Percentiles rank a stretch among this genome's conserved stretches.
phyloP scores from a whole-genome alignment of 2,329 filamentous ascomycete genomes.

The Curvularia sp. region DNA sequence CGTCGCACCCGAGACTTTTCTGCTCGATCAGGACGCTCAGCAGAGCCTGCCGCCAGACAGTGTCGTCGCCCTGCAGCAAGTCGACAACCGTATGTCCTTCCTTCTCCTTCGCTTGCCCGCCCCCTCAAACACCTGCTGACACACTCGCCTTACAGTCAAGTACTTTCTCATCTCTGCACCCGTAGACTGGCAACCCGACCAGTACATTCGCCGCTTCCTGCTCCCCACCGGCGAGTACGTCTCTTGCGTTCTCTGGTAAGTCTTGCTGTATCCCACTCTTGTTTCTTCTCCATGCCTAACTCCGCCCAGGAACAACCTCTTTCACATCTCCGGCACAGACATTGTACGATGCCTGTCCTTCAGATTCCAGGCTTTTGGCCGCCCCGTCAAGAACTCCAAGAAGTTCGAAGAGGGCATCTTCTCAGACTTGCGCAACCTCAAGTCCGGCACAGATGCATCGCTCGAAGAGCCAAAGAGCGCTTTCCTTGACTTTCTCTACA shows the following conservation, averaged over 20 bases:
- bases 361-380: slow-evolving; percentile 96
- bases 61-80: slow-evolving; percentile 95
- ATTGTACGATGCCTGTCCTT: slow-evolving; percentile 98
- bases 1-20: slow-evolving; percentile 94
- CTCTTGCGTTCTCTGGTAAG: slow-evolving; percentile 89
- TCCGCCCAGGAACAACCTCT: slow-evolving; percentile 83
- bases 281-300: slow-evolving; percentile 34
- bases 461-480: slow-evolving; percentile 98
- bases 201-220: slow-evolving; percentile 95
- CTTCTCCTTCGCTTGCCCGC: slow-evolving; percentile 17
- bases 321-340: slow-evolving; percentile 98
- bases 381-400: slow-evolving; percentile 98
- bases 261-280: neutral
- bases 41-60: slow-evolving; percentile 95
- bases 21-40: slow-evolving; percentile 96
- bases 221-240: slow-evolving; percentile 98
- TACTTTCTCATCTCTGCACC: slow-evolving; percentile 99
- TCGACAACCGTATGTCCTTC: slow-evolving; percentile 83
- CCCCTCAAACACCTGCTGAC: slow-evolving; percentile 37
- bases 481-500: slow-evolving; percentile 98
- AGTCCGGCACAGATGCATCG: slow-evolving; percentile 96
- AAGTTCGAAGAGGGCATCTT: slow-evolving; percentile 99
- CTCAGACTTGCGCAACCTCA: slow-evolving; percentile 96
- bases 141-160: slow-evolving; percentile 72
- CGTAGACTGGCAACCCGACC: slow-evolving; percentile 95